Percentiles rank a stretch among this genome's conserved stretches.
phyloP scores from a whole-genome alignment of 805 yeast species.

The Wickerhamomyces chambardii region DNA sequence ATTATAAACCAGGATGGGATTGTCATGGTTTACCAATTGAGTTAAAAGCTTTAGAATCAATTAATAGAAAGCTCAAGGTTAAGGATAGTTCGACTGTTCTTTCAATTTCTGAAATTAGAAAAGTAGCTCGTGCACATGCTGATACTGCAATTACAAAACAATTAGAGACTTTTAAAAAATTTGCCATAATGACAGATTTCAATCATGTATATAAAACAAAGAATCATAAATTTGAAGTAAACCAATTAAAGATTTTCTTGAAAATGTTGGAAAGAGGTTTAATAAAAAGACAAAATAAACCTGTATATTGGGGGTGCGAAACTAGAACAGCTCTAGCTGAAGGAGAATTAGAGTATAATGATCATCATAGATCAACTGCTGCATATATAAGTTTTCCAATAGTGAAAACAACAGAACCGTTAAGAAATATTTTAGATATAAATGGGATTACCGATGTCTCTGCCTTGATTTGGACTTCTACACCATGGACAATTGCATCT shows the following conservation, averaged over 20 bases:
- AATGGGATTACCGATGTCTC: constrained; percentile 9
- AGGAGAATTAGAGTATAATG: constrained; percentile 87
- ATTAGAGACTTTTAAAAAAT: constrained; percentile 48
- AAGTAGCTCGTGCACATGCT: constrained; percentile 66
- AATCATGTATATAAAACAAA: constrained; percentile 65
- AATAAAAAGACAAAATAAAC: constrained; percentile 79
- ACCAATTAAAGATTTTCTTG: constrained; percentile 67
- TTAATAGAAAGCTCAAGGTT: constrained; percentile 21
- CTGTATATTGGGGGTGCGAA: constrained; percentile 97
- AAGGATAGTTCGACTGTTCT: constrained; percentile 24
- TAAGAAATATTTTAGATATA: constrained; percentile 2
- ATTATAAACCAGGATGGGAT: constrained; percentile 95
- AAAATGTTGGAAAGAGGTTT: constrained; percentile 55
- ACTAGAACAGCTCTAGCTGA: constrained; percentile 93
- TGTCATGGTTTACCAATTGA: constrained; percentile 98
- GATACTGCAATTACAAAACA: constrained; percentile 56
- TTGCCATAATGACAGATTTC: constrained; percentile 85
- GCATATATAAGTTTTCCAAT: constrained; percentile 63
- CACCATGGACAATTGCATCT: constrained; percentile 95
- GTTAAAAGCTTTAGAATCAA: constrained; percentile 60
- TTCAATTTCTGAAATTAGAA: constrained; percentile 47
- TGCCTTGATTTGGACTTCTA: constrained; percentile 88
- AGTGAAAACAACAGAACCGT: constrained; percentile 13
- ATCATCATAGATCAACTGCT: constrained; percentile 58
- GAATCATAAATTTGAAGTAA: constrained; percentile 57